phyloP scores from a whole-genome alignment of 768 basidiomycete species.

The Dentipellis sp. region DNA sequence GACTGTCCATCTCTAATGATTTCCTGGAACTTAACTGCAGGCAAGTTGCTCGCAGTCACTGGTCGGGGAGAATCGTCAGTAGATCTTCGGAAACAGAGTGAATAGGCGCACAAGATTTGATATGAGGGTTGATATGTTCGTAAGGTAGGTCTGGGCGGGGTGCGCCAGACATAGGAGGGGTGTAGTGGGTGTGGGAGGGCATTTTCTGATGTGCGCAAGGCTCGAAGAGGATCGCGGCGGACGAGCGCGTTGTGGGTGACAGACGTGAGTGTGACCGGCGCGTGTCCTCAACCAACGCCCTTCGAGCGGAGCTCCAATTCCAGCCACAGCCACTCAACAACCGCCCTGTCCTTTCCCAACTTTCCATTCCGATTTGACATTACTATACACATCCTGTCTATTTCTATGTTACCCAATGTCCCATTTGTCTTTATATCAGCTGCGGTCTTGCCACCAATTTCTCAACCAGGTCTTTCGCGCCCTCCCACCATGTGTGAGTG shows the following conservation, averaged over 20 bases:
- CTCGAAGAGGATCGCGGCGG: background rate
- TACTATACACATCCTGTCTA: background rate
- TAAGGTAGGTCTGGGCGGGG: conserved; percentile 15
- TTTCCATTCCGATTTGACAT: background rate
- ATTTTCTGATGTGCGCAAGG: conserved; percentile 3
- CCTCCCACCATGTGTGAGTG: conserved; percentile 70
- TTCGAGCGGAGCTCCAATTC: too few relatives aligned
- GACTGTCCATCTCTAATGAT: conserved; percentile 81
- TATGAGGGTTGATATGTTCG: conserved; percentile 16
- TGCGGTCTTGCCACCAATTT: conserved; percentile 58
- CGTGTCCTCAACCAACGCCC: background rate
- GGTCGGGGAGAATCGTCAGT: conserved; percentile 1
- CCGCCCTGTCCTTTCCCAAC: background rate
- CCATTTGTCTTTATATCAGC: conserved; percentile 26
- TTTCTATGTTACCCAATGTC: background rate
- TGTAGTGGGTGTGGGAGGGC: conserved; percentile 12
- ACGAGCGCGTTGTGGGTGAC: conserved; percentile 1
- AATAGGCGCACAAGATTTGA: conserved; percentile 20
- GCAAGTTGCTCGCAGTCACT: conserved; percentile 40
- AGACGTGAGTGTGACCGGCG: background rate
- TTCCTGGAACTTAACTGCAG: conserved; percentile 86
- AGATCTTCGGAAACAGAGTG: conserved; percentile 11
- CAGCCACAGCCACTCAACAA: background rate
- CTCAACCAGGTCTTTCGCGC: conserved; percentile 62
- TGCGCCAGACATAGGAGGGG: conserved; percentile 5